phyloP scores from a whole-genome alignment of 108 stramenopile genomes.

The Fragilaria radians region DNA sequence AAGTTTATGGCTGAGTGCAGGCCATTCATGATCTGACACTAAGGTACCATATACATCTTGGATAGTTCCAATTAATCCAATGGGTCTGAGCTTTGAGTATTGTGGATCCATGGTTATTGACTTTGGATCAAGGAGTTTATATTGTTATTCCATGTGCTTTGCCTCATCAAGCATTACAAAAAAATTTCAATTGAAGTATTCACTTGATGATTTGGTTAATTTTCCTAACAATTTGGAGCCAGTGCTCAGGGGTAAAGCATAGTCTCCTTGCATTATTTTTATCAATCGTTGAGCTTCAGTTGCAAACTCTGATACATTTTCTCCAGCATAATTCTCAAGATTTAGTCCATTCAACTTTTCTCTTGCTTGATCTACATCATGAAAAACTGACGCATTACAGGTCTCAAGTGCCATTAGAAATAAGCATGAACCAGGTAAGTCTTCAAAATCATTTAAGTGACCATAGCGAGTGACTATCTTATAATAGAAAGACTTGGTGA shows the following conservation, averaged over 20 bases:
- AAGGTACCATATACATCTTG: slow-evolving; percentile 2
- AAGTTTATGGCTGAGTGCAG: background rate
- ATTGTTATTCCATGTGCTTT: background rate
- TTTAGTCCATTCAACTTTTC: background rate
- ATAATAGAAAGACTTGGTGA: no score
- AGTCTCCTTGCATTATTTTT: slow-evolving; percentile 1
- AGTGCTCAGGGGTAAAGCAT: background rate
- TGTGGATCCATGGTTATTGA: background rate
- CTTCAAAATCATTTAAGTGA: no score
- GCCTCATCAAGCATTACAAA: background rate
- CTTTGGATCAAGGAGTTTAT: background rate
- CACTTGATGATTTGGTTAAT: background rate
- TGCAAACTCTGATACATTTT: background rate
- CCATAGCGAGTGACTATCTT: no score
- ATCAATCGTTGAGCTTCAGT: slow-evolving; percentile 1
- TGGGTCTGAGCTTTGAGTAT: background rate
- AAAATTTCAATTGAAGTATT: background rate
- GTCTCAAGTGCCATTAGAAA: no score
- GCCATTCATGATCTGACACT: slow-evolving; percentile 1
- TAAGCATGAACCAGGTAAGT: no score
- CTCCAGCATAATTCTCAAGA: slow-evolving; percentile 1
- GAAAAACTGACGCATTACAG: background rate
- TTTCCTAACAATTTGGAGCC: background rate
- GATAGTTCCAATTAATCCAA: background rate
- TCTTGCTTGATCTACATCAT: background rate